Evolutionary conservation across 768 basidiomycete genomes (phyloP).

Genomic region (Mycena belliarum): DNA sequence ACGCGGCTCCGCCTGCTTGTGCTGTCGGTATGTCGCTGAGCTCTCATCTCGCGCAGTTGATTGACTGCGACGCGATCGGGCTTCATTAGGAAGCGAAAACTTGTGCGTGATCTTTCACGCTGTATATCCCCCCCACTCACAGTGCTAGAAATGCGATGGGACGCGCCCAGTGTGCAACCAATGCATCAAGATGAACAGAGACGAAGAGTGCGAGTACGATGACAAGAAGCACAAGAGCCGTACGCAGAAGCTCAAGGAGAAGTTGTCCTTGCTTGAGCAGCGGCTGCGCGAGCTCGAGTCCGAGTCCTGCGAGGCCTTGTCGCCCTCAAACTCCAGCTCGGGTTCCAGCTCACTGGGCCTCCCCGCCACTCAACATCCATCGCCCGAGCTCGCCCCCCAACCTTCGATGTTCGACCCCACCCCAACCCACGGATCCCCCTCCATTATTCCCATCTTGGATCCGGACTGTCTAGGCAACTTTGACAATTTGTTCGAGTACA

Average conservation of each 20-base stretch:
- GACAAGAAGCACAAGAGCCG: conserved; percentile 61
- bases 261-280: conserved; percentile 52
- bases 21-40: conserved; percentile 34
- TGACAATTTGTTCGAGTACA: conserved; percentile 16
- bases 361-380: conserved; percentile 14
- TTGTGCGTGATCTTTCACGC: conserved; percentile 27
- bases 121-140: not conserved
- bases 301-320: conserved; percentile 28
- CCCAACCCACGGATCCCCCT: conserved; percentile 3
- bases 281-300: conserved; percentile 56
- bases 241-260: conserved; percentile 58
- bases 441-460: conserved; percentile 8
- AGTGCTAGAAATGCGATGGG: conserved; percentile 60
- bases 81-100: conserved; percentile 35
- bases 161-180: conserved; percentile 55
- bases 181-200: conserved; percentile 55
- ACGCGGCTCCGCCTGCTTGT: conserved; percentile 40
- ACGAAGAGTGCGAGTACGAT: conserved; percentile 57
- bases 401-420: conserved; percentile 15
- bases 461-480: conserved; percentile 14
- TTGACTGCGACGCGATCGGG: not conserved
- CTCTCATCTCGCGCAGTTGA: not conserved
- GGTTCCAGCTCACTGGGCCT: conserved; percentile 21
- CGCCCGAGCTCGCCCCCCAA: conserved; percentile 17
- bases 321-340: conserved; percentile 25